A percentile compares a stretch with the other conserved stretches of the same genome.
Evolutionary conservation across 805 yeast genomes (phyloP).

Genomic region (Zygosaccharomyces siamensis): DNA sequence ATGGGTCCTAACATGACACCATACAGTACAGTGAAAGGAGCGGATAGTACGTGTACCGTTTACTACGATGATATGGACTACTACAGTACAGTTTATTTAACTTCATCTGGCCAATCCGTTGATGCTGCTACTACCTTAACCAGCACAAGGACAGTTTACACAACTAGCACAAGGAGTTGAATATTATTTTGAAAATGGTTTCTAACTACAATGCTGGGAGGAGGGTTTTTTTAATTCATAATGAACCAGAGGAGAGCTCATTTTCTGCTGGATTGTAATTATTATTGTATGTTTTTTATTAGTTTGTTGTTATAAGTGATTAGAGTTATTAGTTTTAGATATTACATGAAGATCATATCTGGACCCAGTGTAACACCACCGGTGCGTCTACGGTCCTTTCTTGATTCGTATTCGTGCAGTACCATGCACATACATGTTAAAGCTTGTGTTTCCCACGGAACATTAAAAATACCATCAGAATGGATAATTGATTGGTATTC

Average conservation of each 20-base stretch:
- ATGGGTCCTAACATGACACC: constrained; percentile 10
- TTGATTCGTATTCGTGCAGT: constrained; percentile 31
- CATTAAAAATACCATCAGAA: constrained; percentile 15
- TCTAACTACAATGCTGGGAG: background rate
- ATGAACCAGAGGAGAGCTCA: background rate
- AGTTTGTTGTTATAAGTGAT: background rate
- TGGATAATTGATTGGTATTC: constrained; percentile 13
- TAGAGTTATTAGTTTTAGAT: background rate
- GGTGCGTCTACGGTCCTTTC: constrained; percentile 27
- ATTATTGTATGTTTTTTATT: background rate
- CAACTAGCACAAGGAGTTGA: constrained; percentile 18
- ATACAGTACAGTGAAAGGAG: constrained; percentile 14
- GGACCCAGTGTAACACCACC: constrained; percentile 6
- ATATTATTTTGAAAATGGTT: background rate
- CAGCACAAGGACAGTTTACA: constrained; percentile 26
- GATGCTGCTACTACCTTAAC: constrained; percentile 36
- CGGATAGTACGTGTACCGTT: constrained; percentile 26
- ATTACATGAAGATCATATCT: constrained; percentile 7
- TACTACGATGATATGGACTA: constrained; percentile 27
- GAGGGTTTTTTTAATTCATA: background rate
- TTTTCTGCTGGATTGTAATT: constrained; percentile 2
- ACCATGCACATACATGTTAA: constrained; percentile 34
- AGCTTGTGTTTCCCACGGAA: constrained; percentile 29
- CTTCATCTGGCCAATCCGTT: constrained; percentile 27
- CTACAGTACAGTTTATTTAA: constrained; percentile 31